Conservation (phyloP, 352 stramenopile genomes). For the Phytophthora melonis region DNA sequence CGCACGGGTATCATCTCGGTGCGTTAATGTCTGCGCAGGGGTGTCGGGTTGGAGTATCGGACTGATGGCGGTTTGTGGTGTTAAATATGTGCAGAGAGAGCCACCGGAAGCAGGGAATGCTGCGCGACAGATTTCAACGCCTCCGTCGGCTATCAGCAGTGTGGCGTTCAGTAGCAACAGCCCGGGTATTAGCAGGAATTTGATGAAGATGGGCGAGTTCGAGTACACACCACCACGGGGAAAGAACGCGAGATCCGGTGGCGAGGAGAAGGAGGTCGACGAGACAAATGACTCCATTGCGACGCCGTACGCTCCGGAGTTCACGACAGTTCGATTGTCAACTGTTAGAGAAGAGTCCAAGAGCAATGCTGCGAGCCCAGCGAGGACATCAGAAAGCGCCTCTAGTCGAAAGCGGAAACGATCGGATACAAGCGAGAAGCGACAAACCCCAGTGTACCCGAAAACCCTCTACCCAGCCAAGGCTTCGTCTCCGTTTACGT, state of each 20-base stretch:
- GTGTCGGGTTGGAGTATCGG: background rate
- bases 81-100: constrained; percentile 12
- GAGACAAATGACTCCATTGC: constrained; percentile 43
- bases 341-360: constrained; percentile 15
- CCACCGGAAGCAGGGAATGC: constrained; percentile 28
- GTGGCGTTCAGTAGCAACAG: constrained; percentile 68
- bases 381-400: constrained; percentile 30
- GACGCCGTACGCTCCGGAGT: constrained; percentile 62
- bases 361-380: constrained; percentile 15
- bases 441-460: constrained; percentile 45
- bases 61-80: constrained; percentile 2
- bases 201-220: constrained; percentile 86
- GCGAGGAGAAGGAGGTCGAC: constrained; percentile 35
- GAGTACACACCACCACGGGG: constrained; percentile 70
- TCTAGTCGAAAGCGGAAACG: constrained; percentile 64
- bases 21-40: background rate
- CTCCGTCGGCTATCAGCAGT: constrained; percentile 78
- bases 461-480: constrained; percentile 60
- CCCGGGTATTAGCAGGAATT: constrained; percentile 75
- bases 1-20: constrained; percentile 64
- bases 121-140: constrained; percentile 51
- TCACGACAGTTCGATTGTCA: constrained; percentile 58
- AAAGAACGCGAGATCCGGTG: constrained; percentile 30
- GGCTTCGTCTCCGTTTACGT: constrained; percentile 39
- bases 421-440: constrained; percentile 31